Conservation (phyloP, 345 rosid genomes). For the Stellera chamaejasme region DNA sequence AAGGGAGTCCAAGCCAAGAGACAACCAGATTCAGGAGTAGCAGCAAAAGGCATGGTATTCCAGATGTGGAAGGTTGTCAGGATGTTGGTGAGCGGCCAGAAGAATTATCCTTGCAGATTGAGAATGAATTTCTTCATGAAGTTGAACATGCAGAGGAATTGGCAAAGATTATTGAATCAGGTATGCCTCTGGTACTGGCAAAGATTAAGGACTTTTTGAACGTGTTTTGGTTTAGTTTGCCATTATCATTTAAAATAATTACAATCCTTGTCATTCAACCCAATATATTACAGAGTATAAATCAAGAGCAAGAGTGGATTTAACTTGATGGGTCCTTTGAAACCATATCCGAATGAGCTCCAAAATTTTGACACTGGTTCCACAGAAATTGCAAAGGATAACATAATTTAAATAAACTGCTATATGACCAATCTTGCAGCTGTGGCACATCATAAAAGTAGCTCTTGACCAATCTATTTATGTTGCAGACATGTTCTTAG, state of each 20-base stretch:
- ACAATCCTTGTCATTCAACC: neutral
- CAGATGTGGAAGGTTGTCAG: slow-evolving; percentile 29
- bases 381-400: too few relatives aligned
- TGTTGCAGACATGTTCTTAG: too few relatives aligned
- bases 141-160: slow-evolving; percentile 86
- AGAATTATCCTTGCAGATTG: slow-evolving; percentile 49
- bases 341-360: too few relatives aligned
- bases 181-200: slow-evolving; percentile 29
- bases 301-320: neutral
- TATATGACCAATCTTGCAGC: too few relatives aligned
- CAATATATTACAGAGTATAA: slow-evolving; percentile 8
- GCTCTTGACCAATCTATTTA: neutral
- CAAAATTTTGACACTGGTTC: too few relatives aligned
- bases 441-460: too few relatives aligned
- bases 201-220: neutral
- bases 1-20: slow-evolving; percentile 69
- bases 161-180: slow-evolving; percentile 61
- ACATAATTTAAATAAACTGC: too few relatives aligned
- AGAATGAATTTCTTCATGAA: slow-evolving; percentile 70
- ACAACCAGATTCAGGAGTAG: slow-evolving; percentile 38
- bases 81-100: slow-evolving; percentile 32
- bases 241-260: slow-evolving; percentile 1
- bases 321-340: too few relatives aligned
- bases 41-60: slow-evolving; percentile 39
- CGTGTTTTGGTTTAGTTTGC: neutral